These are phyloP conservation scores for Psilocybe cyanescens DNA, from an alignment of 768 basidiomycete species.

Conservation along the genomic window DNA sequence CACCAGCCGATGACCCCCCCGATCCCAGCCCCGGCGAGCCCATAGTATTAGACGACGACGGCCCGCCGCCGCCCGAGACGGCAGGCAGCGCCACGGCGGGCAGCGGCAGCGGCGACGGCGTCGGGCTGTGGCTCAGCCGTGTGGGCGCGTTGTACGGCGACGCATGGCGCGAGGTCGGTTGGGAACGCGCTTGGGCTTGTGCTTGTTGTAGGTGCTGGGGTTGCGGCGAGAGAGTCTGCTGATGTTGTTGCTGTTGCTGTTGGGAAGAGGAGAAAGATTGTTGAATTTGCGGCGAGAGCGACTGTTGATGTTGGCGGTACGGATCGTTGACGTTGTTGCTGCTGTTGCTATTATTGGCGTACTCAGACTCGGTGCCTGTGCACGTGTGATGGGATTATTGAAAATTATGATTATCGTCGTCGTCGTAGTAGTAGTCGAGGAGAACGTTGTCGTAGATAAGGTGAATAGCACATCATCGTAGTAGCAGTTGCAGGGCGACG, in stretches of 20 bases:
- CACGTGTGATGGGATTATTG: not conserved
- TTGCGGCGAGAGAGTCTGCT: not conserved
- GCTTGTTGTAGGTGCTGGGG: not conserved
- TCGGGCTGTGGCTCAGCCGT: not conserved
- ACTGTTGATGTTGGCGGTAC: not conserved
- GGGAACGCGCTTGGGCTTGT: conserved; percentile 5
- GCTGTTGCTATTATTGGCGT: not conserved
- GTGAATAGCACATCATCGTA: too few species aligned
- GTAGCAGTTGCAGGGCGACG: too few species aligned
- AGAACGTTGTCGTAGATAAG: too few species aligned
- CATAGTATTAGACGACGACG: too few species aligned
- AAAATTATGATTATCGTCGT: not conserved
- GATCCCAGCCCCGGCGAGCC: too few species aligned
- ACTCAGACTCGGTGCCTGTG: not conserved
- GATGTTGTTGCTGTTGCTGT: not conserved
- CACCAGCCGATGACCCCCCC: not conserved
- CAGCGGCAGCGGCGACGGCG: not conserved
- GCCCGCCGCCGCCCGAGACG: not conserved
- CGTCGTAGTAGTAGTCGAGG: too few species aligned
- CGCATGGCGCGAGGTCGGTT: conserved; percentile 9
- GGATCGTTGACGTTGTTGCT: not conserved
- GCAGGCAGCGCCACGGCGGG: not conserved
- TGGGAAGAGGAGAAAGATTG: not conserved
- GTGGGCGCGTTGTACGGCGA: conserved; percentile 11
- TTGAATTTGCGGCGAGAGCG: not conserved